Percentiles rank a stretch among this genome's conserved stretches.
Evolutionary conservation across 176 grass and related monocot species (phyloP).

Genomic region (Leersia perrieri): DNA sequence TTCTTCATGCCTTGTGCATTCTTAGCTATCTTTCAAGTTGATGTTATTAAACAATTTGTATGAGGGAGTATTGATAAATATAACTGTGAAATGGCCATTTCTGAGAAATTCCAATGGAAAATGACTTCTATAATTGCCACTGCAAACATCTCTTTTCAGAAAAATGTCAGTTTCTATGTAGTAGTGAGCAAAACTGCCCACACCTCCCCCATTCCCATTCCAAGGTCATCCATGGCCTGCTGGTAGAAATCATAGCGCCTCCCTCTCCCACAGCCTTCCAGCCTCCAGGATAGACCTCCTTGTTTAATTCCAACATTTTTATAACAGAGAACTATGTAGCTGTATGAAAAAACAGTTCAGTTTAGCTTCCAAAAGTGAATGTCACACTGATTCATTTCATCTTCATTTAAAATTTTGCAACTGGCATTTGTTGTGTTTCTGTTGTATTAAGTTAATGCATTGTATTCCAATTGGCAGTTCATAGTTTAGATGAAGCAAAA

Average conservation of each 20-base stretch:
- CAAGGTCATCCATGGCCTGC: background rate
- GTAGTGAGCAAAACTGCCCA: background rate
- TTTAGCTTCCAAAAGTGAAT: background rate
- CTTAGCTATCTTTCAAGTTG: conserved; percentile 9
- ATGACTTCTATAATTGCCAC: background rate
- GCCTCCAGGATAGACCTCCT: background rate
- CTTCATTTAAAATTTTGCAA: conserved; percentile 3
- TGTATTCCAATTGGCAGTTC: conserved; percentile 10
- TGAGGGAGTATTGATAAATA: too few species aligned
- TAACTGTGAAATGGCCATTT: too few species aligned
- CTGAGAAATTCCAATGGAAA: background rate
- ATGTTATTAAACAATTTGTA: background rate
- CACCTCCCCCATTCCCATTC: background rate
- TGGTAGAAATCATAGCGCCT: background rate
- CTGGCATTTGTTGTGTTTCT: background rate
- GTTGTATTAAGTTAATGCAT: background rate
- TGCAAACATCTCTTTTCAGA: background rate
- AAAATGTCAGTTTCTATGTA: background rate
- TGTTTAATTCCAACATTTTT: background rate
- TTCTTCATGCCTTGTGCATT: conserved; percentile 10
- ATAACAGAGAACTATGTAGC: background rate
- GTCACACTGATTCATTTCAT: conserved; percentile 16
- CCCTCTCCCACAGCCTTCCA: background rate
- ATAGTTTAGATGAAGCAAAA: background rate
- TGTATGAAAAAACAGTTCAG: background rate